Base-by-base conservation (phyloP, 768 basidiomycete genomes). In the Kwoniella mangroviensis region DNA sequence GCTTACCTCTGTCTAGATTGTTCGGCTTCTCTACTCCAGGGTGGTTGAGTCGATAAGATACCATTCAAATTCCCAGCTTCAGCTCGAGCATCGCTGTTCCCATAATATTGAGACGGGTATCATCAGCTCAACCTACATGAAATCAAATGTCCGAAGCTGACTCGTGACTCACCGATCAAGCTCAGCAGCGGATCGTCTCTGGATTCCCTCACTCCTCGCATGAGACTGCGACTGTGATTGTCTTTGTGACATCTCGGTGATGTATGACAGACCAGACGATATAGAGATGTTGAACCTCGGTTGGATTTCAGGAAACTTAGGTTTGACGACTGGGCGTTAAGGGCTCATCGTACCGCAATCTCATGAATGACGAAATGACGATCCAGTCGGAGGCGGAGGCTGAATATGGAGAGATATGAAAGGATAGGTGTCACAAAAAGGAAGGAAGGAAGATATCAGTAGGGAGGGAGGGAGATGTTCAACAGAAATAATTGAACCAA, bases 11-110 rank as follows among this genome's bases (percentile, higher is more conserved):
- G 92, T 77, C 94, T 87, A 81, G 90, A 88, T 73, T 91, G 89
- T 79, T 98, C 94, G 53, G 94, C 89, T 69, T 94, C 92, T 80
- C 87, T 91, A 71, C 92, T 90, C 87, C 90, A 94, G 42, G 93
- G 91, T 61, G 90, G 88, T 49, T 86, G 86, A 11, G 63, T 52
- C 79, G 90, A 90, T 67, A 95, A 86, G 62, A 89, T 82, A 71
- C 90, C 69, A 84, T 92, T 93, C 67, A 96, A 84, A 45, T 86
- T 87, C 78, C 90, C 89, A 68, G 91, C 89, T 72, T 90, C 87
- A 75, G 85, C 85, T 80, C 90, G 92, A 75, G 92, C 91, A 85
- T 94, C 92, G 76, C 93, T 95, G 76, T 43, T 55, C 17, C 11
- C 11, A 63, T 7, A 7, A 34, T 7, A 34, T 34, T 7, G 34